Conservation (phyloP, 768 basidiomycete genomes). For the Tylopilus cervinicoccineus region DNA sequence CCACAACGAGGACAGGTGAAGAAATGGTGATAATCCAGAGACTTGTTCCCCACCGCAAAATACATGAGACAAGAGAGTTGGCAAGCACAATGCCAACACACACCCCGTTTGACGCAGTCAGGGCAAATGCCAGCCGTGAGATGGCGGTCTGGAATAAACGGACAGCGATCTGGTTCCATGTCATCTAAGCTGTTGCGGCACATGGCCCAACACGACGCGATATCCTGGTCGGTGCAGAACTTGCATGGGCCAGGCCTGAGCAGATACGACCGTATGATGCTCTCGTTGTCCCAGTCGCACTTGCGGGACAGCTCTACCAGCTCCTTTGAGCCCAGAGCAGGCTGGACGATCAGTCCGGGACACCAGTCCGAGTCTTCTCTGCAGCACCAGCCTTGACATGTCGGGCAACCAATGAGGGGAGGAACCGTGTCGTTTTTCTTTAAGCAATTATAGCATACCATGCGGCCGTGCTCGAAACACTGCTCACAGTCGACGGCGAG, state of each 20-base stretch:
- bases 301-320: background rate
- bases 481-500: background rate
- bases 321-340: slow-evolving; percentile 5
- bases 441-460: slow-evolving; percentile 8
- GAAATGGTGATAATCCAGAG: background rate
- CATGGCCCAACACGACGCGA: background rate
- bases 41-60: background rate
- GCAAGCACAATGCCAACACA: slow-evolving; percentile 3
- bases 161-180: background rate
- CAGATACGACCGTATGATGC: slow-evolving; percentile 12
- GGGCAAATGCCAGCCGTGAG: slow-evolving; percentile 1
- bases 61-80: background rate
- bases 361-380: slow-evolving; percentile 16
- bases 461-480: slow-evolving; percentile 3
- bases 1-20: slow-evolving; percentile 17
- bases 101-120: slow-evolving; percentile 1
- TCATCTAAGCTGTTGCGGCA: background rate
- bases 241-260: slow-evolving; percentile 11
- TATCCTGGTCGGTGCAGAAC: background rate
- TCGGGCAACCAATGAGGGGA: slow-evolving; percentile 6
- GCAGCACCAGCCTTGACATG: slow-evolving; percentile 10
- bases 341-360: slow-evolving; percentile 8
- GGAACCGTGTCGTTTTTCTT: background rate
- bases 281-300: slow-evolving; percentile 5
- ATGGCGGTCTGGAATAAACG: background rate